Conservation (phyloP, 805 yeast species). For the Suhomyces faveliae region DNA sequence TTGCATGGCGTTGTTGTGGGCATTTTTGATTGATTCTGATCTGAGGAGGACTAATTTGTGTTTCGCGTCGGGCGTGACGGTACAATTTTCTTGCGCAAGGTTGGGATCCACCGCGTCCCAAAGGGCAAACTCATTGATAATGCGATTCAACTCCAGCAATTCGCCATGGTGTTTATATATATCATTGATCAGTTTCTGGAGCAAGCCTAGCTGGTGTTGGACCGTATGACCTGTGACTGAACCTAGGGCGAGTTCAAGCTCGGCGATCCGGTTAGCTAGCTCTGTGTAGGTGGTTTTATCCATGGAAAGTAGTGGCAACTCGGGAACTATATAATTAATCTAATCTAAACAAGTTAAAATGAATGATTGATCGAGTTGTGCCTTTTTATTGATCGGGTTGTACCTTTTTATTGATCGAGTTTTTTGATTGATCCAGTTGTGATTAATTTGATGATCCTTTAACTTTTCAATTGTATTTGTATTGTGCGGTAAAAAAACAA, state of each 20-base stretch:
- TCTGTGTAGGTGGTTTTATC: constrained; percentile 7
- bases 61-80: constrained; percentile 11
- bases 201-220: constrained; percentile 13
- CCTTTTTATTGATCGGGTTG: too few relatives aligned
- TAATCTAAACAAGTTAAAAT: too few relatives aligned
- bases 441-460: too few relatives aligned
- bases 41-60: constrained; percentile 22
- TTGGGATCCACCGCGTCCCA: background rate
- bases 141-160: constrained; percentile 16
- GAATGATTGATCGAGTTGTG: too few relatives aligned
- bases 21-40: constrained; percentile 19
- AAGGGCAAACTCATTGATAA: constrained; percentile 18
- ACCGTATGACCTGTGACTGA: constrained; percentile 6
- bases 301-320: too few relatives aligned
- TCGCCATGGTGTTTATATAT: constrained; percentile 19
- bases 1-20: constrained; percentile 20
- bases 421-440: too few relatives aligned
- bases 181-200: constrained; percentile 12
- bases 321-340: too few relatives aligned
- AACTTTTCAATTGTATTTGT: too few relatives aligned
- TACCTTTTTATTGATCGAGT: too few relatives aligned
- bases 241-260: constrained; percentile 11
- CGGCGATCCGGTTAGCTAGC: constrained; percentile 8
- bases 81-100: background rate
- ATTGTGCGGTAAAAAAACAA: constrained; percentile 4